These are phyloP conservation scores for Chaetomium cochliodes DNA, from an alignment of 495 filamentous ascomycete genomes.

Conservation along the genomic window DNA sequence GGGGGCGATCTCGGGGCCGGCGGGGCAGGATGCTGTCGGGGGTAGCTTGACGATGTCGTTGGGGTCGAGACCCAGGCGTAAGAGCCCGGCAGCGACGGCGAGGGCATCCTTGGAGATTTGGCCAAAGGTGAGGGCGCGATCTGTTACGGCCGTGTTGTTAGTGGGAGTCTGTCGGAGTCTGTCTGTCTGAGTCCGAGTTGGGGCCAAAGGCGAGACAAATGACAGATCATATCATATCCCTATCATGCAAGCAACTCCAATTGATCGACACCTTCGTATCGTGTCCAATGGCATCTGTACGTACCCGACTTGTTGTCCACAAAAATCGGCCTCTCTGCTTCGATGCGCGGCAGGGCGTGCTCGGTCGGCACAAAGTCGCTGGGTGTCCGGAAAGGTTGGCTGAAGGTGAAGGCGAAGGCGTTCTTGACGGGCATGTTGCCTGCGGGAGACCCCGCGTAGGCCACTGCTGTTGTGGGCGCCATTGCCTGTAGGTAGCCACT, in stretches of 20 bases:
- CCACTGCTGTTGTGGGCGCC: constrained; percentile 11
- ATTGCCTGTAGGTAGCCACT: background rate
- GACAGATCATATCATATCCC: too few species aligned
- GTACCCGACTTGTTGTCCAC: constrained; percentile 33
- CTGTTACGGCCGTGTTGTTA: constrained; percentile 20
- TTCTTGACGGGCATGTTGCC: constrained; percentile 30
- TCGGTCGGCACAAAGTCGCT: constrained; percentile 27
- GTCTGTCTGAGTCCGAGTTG: constrained; percentile 8
- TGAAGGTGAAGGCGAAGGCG: constrained; percentile 32
- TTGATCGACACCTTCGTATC: background rate
- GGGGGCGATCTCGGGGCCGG: constrained; percentile 35
- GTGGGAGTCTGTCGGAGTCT: constrained; percentile 2
- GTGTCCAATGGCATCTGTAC: constrained; percentile 1
- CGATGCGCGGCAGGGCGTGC: constrained; percentile 28
- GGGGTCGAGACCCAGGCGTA: constrained; percentile 29
- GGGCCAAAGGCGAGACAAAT: too few species aligned
- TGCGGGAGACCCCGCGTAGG: constrained; percentile 26
- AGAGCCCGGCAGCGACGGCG: constrained; percentile 28
- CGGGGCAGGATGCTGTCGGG: constrained; percentile 32
- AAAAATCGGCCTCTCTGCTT: constrained; percentile 31
- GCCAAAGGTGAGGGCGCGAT: constrained; percentile 31
- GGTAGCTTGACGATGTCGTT: constrained; percentile 32
- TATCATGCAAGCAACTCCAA: too few species aligned
- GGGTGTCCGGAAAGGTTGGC: constrained; percentile 31
- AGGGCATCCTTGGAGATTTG: constrained; percentile 31